phyloP scores from a whole-genome alignment of 2,329 filamentous ascomycete species.

The Stagonosporopsis cucurbitacearum region DNA sequence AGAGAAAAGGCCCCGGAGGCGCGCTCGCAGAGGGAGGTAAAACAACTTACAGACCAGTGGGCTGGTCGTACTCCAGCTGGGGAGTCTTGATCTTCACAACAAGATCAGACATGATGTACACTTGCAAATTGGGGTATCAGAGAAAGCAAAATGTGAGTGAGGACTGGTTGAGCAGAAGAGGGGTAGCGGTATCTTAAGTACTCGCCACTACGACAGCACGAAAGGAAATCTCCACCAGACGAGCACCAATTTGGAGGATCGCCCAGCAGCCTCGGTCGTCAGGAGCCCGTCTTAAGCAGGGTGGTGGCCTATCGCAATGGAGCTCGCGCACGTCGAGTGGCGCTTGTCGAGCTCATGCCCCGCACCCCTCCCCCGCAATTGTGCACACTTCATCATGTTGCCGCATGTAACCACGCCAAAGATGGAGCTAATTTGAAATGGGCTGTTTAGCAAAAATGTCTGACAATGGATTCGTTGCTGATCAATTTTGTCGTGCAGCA shows the following conservation, averaged over 20 bases:
- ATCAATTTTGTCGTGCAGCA: slow-evolving; percentile 1
- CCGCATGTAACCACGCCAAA: slow-evolving; percentile 24
- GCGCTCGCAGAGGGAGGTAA: neutral
- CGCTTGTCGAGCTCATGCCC: slow-evolving; percentile 35
- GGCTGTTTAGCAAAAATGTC: slow-evolving; percentile 11
- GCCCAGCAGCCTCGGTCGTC: slow-evolving; percentile 41
- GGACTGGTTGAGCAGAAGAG: slow-evolving; percentile 25
- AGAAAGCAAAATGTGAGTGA: slow-evolving; percentile 22
- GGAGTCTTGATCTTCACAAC: slow-evolving; percentile 72
- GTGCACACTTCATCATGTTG: slow-evolving; percentile 15
- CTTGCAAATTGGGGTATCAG: slow-evolving; percentile 37
- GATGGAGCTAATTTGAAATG: slow-evolving; percentile 25
- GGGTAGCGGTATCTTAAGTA: slow-evolving; percentile 42
- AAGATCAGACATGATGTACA: slow-evolving; percentile 51
- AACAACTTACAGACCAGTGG: slow-evolving; percentile 59
- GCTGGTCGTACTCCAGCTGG: slow-evolving; percentile 64
- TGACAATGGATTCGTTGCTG: slow-evolving; percentile 7
- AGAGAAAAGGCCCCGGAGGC: slow-evolving; percentile 8
- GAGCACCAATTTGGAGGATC: slow-evolving; percentile 21
- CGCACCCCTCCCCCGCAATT: slow-evolving; percentile 47
- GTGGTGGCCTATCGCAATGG: slow-evolving; percentile 31
- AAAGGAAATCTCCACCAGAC: slow-evolving; percentile 30
- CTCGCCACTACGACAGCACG: slow-evolving; percentile 33
- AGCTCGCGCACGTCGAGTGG: slow-evolving; percentile 25
- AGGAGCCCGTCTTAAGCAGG: slow-evolving; percentile 35